Evolutionary conservation across 1,284 basidiomycete genomes (phyloP).

Genomic region (Apiotrichum sp.): DNA sequence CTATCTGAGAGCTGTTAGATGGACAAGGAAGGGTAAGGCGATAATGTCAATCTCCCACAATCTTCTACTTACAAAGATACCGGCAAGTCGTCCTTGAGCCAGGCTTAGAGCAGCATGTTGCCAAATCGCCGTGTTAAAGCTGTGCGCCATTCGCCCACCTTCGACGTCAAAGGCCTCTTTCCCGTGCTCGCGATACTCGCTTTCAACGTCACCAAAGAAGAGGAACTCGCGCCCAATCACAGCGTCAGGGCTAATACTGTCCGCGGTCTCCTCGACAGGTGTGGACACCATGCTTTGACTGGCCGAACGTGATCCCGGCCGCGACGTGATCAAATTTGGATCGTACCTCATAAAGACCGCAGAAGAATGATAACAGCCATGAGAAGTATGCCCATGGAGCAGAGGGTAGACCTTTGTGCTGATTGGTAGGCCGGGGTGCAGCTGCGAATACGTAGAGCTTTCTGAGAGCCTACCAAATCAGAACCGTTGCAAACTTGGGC

Average conservation of each 20-base stretch:
- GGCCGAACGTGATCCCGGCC: conserved; percentile 2
- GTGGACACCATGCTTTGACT: neutral
- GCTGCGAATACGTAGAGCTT: conserved; percentile 13
- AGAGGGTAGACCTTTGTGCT: conserved; percentile 36
- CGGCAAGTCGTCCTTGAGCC: conserved; percentile 29
- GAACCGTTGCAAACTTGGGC: neutral
- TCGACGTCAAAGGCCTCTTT: conserved; percentile 19
- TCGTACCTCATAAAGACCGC: conserved; percentile 43
- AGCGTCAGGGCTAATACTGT: neutral
- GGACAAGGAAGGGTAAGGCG: neutral
- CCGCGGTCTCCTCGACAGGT: neutral
- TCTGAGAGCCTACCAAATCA: neutral
- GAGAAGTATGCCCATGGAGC: conserved; percentile 39
- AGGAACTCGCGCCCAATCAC: conserved; percentile 31
- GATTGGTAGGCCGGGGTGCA: conserved; percentile 34
- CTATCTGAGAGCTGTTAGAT: conserved; percentile 28
- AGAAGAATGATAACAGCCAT: conserved; percentile 39
- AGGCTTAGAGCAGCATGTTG: conserved; percentile 34
- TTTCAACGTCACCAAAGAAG: conserved; percentile 46
- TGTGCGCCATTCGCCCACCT: conserved; percentile 10
- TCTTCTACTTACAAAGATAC: conserved; percentile 39
- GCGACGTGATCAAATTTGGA: conserved; percentile 12
- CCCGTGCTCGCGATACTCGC: conserved; percentile 19
- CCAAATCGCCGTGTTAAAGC: conserved; percentile 36
- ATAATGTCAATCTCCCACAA: too few relatives aligned